Evolutionary conservation across 805 yeast species (phyloP), one percentile per base, ranked within the genome.

Genomic region (Ogataea wickerhamii): DNA sequence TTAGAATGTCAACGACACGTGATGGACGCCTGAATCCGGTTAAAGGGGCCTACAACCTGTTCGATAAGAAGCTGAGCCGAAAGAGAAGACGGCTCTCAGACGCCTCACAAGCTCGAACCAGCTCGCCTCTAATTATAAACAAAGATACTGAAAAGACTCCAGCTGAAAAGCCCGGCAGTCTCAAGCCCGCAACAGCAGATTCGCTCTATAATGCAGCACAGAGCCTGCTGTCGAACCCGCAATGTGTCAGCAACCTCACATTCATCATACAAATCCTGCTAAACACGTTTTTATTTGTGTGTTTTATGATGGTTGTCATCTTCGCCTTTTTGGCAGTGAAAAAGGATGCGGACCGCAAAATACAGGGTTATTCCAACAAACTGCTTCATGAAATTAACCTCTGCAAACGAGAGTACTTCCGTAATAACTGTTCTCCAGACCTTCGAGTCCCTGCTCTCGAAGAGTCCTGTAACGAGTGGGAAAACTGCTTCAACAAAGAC

Each of bases 401-500:
- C 21, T 91, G 98, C 60, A 67, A 82, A 5, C 66, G 80, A 25
- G 81, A 85, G 40, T 91, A 82, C 53, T 58, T 72, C 11, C 60
- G 79, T 20, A 89, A 91, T 60, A 75, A 80, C 47, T 91, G 98
- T 56, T 69, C 75, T 2, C 74, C 76, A 4, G 78, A 68, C 3
- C 49, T 52, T 32, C 66, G 91, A 11, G 89, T 80, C 0, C 96
- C 95, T 0, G 88, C 87, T 0, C 58, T 87, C 13, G 93, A 82
- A 49, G 60, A 63, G 2, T 64, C 75, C 11, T 91, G 98, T 60
- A 66, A 71, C 24, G 70, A 68, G 24, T 87, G 95, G 93, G 82
- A 76, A 44, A 73, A 71, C 40, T 93, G 98, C 58, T 86, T 87
- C 88, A 76, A 80, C 49, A 64, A 80, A 34, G 91, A 87, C 45